A percentile compares a stretch with the other conserved stretches of the same genome.
phyloP scores from a whole-genome alignment of 352 stramenopile species.

The Pythium periplocum region DNA sequence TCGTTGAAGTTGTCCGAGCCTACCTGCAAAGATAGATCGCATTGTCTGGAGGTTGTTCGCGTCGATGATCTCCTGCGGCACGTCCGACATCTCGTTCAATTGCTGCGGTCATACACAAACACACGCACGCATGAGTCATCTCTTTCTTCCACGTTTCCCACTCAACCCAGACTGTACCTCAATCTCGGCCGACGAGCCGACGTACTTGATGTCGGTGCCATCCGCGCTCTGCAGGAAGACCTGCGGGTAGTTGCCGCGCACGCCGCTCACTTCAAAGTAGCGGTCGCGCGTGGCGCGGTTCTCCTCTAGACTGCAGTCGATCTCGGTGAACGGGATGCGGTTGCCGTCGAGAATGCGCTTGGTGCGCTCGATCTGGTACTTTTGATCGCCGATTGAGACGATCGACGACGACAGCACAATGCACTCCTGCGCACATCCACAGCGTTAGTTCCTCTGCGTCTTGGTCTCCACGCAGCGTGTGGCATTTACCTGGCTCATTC shows the following conservation, averaged over 20 bases:
- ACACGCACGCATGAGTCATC: slow-evolving; percentile 1
- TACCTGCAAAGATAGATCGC: slow-evolving; percentile 67
- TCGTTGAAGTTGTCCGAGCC: not conserved
- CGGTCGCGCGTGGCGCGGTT: slow-evolving; percentile 66
- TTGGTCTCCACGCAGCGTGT: too few species aligned
- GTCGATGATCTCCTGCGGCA: slow-evolving; percentile 67
- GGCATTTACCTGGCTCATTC: too few species aligned
- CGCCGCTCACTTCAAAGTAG: slow-evolving; percentile 74
- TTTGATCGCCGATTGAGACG: slow-evolving; percentile 71
- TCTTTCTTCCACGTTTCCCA: not conserved
- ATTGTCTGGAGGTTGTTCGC: slow-evolving; percentile 76
- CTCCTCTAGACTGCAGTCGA: slow-evolving; percentile 80
- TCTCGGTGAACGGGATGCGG: slow-evolving; percentile 60
- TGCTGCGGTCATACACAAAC: slow-evolving; percentile 28
- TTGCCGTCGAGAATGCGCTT: slow-evolving; percentile 71
- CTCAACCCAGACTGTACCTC: slow-evolving; percentile 33
- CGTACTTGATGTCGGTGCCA: slow-evolving; percentile 42
- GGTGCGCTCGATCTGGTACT: slow-evolving; percentile 66
- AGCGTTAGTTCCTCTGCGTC: not conserved
- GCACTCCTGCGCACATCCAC: slow-evolving; percentile 18
- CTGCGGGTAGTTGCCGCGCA: slow-evolving; percentile 84
- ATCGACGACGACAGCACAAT: slow-evolving; percentile 74
- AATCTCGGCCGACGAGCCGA: slow-evolving; percentile 79
- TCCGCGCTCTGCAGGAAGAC: slow-evolving; percentile 71
- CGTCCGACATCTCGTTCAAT: slow-evolving; percentile 79